Conservation (phyloP, 345 rosid genomes). For the Dovyalis caffra region DNA sequence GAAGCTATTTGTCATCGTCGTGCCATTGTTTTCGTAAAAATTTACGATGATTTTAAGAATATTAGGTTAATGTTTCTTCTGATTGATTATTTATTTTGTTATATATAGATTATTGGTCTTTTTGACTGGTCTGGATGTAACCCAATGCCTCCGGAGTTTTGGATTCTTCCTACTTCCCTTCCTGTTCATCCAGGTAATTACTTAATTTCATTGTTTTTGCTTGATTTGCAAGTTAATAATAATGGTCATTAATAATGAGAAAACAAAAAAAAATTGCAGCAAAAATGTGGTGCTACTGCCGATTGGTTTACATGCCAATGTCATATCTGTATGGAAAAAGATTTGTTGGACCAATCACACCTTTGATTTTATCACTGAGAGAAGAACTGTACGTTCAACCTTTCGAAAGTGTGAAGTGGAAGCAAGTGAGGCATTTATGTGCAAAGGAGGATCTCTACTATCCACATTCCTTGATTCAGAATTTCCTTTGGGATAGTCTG, state of each 20-base stretch:
- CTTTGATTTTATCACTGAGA: slow-evolving; percentile 18
- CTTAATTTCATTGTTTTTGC: background rate
- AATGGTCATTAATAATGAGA: background rate
- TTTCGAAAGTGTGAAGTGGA: slow-evolving; percentile 10
- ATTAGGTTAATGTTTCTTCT: background rate
- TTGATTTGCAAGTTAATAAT: background rate
- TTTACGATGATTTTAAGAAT: no score
- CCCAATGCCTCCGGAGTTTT: slow-evolving; percentile 26
- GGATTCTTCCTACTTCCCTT: slow-evolving; percentile 14
- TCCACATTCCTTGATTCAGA: slow-evolving; percentile 22
- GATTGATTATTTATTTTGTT: background rate
- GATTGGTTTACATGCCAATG: slow-evolving; percentile 22
- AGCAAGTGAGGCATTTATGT: slow-evolving; percentile 7
- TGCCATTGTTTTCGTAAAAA: no score
- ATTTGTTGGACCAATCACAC: slow-evolving; percentile 17
- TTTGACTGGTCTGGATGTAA: slow-evolving; percentile 26
- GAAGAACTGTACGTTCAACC: slow-evolving; percentile 15
- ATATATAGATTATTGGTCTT: slow-evolving; percentile 20
- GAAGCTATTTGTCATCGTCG: no score
- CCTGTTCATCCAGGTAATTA: slow-evolving; percentile 15
- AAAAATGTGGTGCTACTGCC: slow-evolving; percentile 31
- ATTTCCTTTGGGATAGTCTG: slow-evolving; percentile 30
- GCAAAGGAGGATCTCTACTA: slow-evolving; percentile 35
- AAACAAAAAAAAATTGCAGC: background rate
- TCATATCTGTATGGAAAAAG: slow-evolving; percentile 27